Evolutionary conservation across 2,329 filamentous ascomycete genomes (phyloP).

Genomic region (Hymenoscyphus fraxineus): DNA sequence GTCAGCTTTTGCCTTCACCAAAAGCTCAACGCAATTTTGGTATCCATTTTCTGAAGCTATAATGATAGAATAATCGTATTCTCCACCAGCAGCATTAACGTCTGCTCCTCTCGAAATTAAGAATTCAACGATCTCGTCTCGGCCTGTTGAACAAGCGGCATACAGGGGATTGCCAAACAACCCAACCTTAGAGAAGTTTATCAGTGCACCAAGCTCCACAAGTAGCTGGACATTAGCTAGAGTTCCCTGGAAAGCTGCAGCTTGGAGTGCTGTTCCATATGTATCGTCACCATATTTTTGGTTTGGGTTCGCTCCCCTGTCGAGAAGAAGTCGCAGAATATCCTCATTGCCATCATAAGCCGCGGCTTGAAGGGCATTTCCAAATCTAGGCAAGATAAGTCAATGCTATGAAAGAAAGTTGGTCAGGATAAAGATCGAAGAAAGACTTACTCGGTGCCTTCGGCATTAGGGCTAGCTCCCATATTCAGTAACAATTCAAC

Average conservation of each 20-base stretch:
- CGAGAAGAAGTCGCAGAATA: neutral
- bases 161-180: slow-evolving; percentile 1
- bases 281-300: neutral
- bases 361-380: slow-evolving; percentile 8
- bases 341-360: slow-evolving; percentile 2
- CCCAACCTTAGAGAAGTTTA: neutral
- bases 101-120: slow-evolving; percentile 2
- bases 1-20: neutral
- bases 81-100: slow-evolving; percentile 1
- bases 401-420: neutral
- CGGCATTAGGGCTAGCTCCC: slow-evolving; percentile 5
- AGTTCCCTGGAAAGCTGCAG: neutral
- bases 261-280: slow-evolving; percentile 5
- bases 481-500: slow-evolving; percentile 2
- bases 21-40: neutral
- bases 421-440: neutral
- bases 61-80: neutral
- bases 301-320: neutral
- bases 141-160: slow-evolving; percentile 1
- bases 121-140: neutral
- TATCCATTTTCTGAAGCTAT: slow-evolving; percentile 1
- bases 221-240: neutral
- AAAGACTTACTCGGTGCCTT: slow-evolving; percentile 3
- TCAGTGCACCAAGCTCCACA: slow-evolving; percentile 1
- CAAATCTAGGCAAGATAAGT: neutral